Conservation (phyloP, 495 filamentous ascomycete species). For the Penicillium lagena region DNA sequence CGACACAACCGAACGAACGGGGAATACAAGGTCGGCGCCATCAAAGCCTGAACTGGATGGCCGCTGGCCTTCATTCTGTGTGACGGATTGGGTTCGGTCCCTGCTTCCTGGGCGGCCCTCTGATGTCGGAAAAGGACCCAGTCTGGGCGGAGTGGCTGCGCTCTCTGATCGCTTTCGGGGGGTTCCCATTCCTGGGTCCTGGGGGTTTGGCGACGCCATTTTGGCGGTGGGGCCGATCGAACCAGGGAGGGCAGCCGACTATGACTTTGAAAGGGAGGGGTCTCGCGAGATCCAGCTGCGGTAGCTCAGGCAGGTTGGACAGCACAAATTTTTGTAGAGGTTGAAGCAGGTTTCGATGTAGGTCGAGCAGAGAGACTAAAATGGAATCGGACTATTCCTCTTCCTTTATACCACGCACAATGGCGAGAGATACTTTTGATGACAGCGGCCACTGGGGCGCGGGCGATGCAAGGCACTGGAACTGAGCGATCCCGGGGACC, state of each 20-base stretch:
- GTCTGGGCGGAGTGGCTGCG: neutral
- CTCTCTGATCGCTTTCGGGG: constrained; percentile 14
- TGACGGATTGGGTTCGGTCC: constrained; percentile 15
- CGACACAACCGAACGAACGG: constrained; percentile 74
- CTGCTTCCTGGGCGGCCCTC: constrained; percentile 1
- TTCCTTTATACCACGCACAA: no score
- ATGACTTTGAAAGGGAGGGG: neutral
- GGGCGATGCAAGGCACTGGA: no score
- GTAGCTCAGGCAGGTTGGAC: no score
- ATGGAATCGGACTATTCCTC: no score
- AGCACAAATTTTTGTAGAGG: no score
- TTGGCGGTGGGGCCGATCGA: neutral
- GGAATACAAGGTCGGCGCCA: constrained; percentile 66
- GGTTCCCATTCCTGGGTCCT: constrained; percentile 3
- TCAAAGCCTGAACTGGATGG: constrained; percentile 12
- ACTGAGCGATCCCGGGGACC: no score
- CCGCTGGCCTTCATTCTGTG: constrained; percentile 3
- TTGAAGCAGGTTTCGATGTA: no score
- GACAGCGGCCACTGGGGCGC: no score
- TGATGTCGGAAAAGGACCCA: neutral
- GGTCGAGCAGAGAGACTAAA: no score
- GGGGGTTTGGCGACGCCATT: constrained; percentile 7
- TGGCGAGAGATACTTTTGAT: no score
- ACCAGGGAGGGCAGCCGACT: neutral
- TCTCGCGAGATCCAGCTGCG: neutral